Base-by-base conservation (phyloP, 2,329 filamentous ascomycete genomes). In the Epichloe sp. region DNA sequence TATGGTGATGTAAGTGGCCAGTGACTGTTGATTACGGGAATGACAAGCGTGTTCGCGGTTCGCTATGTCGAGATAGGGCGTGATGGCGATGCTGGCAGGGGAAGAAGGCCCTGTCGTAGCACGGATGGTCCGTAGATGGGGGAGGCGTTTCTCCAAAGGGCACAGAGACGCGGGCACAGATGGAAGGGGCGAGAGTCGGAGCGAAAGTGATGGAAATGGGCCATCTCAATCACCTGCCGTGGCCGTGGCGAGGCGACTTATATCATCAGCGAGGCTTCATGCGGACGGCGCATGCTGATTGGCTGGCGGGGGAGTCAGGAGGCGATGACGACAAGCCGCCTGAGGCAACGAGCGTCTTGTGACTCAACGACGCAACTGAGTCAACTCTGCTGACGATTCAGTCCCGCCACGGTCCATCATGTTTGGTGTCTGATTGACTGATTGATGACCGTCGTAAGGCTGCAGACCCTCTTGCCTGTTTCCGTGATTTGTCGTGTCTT, bases 221-320 rank as follows among this genome's bases (percentile, higher is more conserved):
- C 14, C 37, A 15, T 12, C 26, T n/a, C 23, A 17, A 17, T 17
- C 23, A 19, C 31, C 37, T 15, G 12, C 31, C 15, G 15, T 23
- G 21, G 44, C 17, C 26, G 44, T 47, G 43, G 23, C 49, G 48
- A 49, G 15, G n/a, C n/a, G 49, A 50, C 36, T 50, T 50, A 50
- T 50, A 50, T 45, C 49, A 41, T 15, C n/a, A 38, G 21, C 23
- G 38, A 6, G 23, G 34, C n/a, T 19, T 26, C 12, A 19, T 23
- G 5, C 4, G 34, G 15, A 26, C 12, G 31, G 7, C 10, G 3
- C 42, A 44, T 42, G 52, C 44, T 58, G 56, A 60, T 59, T 60
- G 57, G 58, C 37, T 31, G 31, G 34, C 34, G 49, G 44, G 45
- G 51, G 57, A 59, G 58, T 60, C 58, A 60, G 59, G 47, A 36